phyloP scores from a whole-genome alignment of 2,329 filamentous ascomycete species.

The Coniochaeta ligniaria region DNA sequence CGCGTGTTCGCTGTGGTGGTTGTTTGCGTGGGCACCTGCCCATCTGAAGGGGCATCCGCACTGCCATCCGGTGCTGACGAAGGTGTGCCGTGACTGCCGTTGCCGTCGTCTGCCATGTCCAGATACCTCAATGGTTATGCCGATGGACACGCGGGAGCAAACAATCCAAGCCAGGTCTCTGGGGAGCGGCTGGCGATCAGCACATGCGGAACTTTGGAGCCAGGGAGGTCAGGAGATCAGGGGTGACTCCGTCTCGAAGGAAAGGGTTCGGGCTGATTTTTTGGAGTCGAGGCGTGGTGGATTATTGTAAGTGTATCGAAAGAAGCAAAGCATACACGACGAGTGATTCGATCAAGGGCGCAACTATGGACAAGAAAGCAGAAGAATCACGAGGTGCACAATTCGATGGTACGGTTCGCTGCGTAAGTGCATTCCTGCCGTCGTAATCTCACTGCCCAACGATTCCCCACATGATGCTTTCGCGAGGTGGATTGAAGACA shows the following conservation, averaged over 20 bases:
- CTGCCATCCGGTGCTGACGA: not conserved
- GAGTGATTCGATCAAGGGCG: not conserved
- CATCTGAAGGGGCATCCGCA: not conserved
- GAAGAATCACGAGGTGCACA: not conserved
- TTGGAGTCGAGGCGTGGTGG: not conserved
- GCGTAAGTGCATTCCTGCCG: not conserved
- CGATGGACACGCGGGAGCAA: not conserved
- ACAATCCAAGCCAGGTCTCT: not conserved
- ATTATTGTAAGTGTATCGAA: not conserved
- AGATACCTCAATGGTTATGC: not conserved
- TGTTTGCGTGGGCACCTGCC: not conserved
- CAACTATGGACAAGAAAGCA: not conserved
- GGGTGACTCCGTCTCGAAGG: not conserved
- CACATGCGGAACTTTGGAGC: not conserved
- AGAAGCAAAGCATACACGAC: not conserved
- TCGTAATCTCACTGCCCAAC: not conserved
- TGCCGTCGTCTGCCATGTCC: not conserved
- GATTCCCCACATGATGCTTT: not conserved
- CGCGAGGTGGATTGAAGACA: not conserved
- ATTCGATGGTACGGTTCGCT: not conserved
- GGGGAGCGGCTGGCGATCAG: not conserved
- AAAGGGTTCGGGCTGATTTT: not conserved
- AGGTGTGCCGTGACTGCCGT: not conserved
- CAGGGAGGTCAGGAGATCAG: not conserved
- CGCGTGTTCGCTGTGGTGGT: not conserved